These are phyloP conservation scores for Pestalotiopsis sp. DNA, from an alignment of 2,329 filamentous ascomycete genomes.

Conservation along the genomic window DNA sequence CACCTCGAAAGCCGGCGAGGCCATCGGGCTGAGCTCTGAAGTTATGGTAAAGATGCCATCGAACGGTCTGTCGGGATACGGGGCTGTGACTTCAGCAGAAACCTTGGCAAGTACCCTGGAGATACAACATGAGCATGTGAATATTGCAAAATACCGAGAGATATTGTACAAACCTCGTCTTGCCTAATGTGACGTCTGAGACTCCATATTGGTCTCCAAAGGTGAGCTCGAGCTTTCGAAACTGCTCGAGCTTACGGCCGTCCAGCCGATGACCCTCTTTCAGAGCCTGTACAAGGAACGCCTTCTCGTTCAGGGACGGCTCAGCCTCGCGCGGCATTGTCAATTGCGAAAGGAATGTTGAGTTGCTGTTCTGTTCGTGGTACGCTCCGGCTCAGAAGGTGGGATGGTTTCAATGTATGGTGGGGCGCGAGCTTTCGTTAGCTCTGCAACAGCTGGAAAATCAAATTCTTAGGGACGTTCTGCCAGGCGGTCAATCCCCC, in stretches of 20 bases:
- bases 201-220: constrained; percentile 93
- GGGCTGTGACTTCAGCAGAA: constrained; percentile 83
- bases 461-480: constrained; percentile 32
- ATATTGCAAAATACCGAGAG: constrained; percentile 10
- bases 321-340: constrained; percentile 91
- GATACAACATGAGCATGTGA: constrained; percentile 15
- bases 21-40: constrained; percentile 89
- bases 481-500: constrained; percentile 49
- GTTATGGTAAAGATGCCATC: constrained; percentile 93
- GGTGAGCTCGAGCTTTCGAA: constrained; percentile 71
- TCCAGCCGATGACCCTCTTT: constrained; percentile 81
- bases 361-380: constrained; percentile 15
- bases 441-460: constrained; percentile 16
- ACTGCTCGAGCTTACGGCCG: constrained; percentile 77
- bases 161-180: constrained; percentile 66
- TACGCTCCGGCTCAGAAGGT: constrained; percentile 18
- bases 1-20: constrained; percentile 84
- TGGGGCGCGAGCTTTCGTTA: constrained; percentile 19
- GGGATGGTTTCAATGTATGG: constrained; percentile 16
- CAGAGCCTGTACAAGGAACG: constrained; percentile 82
- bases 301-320: constrained; percentile 84
- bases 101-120: constrained; percentile 78
- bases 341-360: constrained; percentile 16
- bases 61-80: constrained; percentile 85
- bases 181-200: constrained; percentile 83